Base-by-base conservation (phyloP, 1,139 yeast genomes). In the Debaryomyces subglobosus region DNA sequence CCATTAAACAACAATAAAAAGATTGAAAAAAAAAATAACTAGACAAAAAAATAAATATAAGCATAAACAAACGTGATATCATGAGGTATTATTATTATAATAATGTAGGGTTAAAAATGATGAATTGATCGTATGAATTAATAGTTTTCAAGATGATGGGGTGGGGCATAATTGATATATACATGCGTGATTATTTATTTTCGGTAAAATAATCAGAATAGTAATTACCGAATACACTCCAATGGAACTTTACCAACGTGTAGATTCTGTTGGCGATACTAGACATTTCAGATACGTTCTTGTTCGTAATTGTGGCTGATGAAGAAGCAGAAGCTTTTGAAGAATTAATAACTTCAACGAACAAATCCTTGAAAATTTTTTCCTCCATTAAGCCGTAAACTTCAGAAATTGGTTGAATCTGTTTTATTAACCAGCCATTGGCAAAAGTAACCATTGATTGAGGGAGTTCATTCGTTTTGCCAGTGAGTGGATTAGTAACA, bases 321-420 rank as follows among this genome's bases (percentile, higher is more conserved):
- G 51, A 35, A 27, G 50, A 37, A 27, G 50, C 18, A 7, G 47
- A 24, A n/a, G 35, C 52, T 25, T 55, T 46, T 24, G 64, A 64
- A 53, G 49, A 59, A 54, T 49, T 53, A 40, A 60, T 53, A 33
- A 73, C 68, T 49, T 72, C 74, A 4, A 65, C 64, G 39, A 69
- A 64, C 49, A 82, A 71, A 50, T 73, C 77, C 51, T 78, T 78
- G 64, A 86, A 84, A 20, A 84, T 74, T 54, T 85, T 83, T 43
- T 78, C 77, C 68, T 90, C 97, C 78, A 90, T 77, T 47, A 89
- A 76, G 12, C 86, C 85, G 65, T 90, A 90, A 39, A 90, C 86
- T 48, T 82, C 84, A n/a, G 94, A 85, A 54, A 73, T 74, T 43
- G 96, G 96, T 66, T 89, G 96, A 21, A 91, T 86, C 66, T 90